Evolutionary conservation across 2,329 filamentous ascomycete genomes (phyloP).

Genomic region (Rosellinia necatrix): DNA sequence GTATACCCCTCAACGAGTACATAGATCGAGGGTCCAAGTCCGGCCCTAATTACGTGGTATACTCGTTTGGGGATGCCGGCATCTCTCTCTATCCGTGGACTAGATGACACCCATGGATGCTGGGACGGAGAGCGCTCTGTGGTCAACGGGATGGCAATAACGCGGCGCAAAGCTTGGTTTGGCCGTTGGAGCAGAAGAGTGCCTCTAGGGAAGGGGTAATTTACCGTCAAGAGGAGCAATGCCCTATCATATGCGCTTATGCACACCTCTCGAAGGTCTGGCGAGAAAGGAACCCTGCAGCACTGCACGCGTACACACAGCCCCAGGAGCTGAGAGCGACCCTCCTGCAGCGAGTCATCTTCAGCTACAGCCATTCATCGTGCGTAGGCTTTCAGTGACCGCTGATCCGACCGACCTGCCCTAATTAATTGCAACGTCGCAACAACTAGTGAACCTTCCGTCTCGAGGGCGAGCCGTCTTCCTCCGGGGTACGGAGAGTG

Average conservation of each 20-base stretch:
- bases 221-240: background rate
- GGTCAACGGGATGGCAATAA: too few species aligned
- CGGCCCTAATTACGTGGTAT: background rate
- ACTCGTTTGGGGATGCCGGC: background rate
- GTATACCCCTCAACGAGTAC: too few species aligned
- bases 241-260: background rate
- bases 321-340: constrained; percentile 19
- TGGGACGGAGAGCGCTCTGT: too few species aligned
- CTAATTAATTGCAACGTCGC: constrained; percentile 14
- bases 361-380: constrained; percentile 24
- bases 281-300: background rate
- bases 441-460: constrained; percentile 7
- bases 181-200: background rate
- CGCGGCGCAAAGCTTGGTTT: too few species aligned
- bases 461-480: too few species aligned
- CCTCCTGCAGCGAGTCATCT: constrained; percentile 14
- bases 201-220: too few species aligned
- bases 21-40: too few species aligned
- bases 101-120: too few species aligned
- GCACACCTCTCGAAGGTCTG: background rate
- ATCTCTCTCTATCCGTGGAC: background rate
- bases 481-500: background rate
- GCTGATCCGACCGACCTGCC: constrained; percentile 3
- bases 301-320: constrained; percentile 11
- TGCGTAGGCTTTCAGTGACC: constrained; percentile 9